These are phyloP conservation scores for Colletotrichum cordylinicola DNA, from an alignment of 2,329 filamentous ascomycete species.

Conservation along the genomic window DNA sequence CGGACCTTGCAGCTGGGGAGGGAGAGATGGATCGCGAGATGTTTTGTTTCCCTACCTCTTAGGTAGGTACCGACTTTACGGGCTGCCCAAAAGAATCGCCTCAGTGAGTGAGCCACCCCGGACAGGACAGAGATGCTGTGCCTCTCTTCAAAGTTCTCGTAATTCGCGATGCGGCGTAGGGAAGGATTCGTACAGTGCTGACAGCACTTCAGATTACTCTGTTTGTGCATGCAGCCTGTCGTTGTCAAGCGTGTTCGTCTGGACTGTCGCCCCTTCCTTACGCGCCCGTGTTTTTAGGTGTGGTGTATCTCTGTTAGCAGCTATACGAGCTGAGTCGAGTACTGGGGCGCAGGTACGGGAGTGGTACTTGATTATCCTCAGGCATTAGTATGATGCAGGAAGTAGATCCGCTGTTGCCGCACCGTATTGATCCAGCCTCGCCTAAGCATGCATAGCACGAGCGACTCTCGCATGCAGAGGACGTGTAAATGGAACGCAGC, in stretches of 20 bases:
- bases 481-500: background rate
- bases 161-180: background rate
- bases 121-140: background rate
- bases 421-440: conserved; percentile 1
- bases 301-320: conserved; percentile 16
- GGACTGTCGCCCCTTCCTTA: background rate
- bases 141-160: background rate
- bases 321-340: conserved; percentile 19
- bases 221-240: background rate
- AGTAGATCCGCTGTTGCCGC: conserved; percentile 3
- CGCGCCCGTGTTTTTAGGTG: background rate
- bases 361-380: background rate
- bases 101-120: background rate
- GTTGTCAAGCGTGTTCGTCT: conserved; percentile 6
- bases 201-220: background rate
- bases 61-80: background rate
- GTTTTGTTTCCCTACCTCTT: background rate
- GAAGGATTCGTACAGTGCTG: background rate
- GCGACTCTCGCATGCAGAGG: background rate
- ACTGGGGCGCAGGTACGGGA: background rate
- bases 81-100: background rate
- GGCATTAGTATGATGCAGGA: background rate
- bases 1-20: background rate
- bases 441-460: background rate
- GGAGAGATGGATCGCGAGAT: background rate